Evolutionary conservation across 163 green algal genomes (phyloP).

Genomic region (Chlamydomonas reinhardtii): DNA sequence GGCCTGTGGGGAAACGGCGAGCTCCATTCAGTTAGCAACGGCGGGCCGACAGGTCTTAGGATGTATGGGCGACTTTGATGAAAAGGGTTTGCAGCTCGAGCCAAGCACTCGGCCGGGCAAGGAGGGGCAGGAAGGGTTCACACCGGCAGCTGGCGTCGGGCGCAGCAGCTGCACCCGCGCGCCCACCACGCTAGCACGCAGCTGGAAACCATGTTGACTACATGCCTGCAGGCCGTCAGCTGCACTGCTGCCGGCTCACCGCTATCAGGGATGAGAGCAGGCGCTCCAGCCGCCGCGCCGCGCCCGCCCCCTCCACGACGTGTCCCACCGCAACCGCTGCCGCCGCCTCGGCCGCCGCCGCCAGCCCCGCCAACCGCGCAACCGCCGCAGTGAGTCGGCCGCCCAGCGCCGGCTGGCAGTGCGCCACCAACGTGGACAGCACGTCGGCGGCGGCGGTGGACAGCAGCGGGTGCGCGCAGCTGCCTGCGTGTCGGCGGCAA

Average conservation of each 20-base stretch:
- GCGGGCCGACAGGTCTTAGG: too few relatives aligned
- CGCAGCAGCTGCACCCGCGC: too few relatives aligned
- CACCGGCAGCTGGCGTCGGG: too few relatives aligned
- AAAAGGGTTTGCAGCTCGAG: too few relatives aligned
- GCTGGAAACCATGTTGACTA: too few relatives aligned
- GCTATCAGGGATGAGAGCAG: background rate
- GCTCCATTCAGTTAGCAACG: too few relatives aligned
- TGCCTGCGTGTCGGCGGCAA: background rate
- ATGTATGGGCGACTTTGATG: too few relatives aligned
- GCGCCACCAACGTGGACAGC: constrained; percentile 15
- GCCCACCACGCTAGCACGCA: too few relatives aligned
- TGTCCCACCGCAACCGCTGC: background rate
- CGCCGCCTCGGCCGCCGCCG: constrained; percentile 14
- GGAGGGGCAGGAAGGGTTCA: too few relatives aligned
- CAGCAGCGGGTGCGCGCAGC: constrained; percentile 33
- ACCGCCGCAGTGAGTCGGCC: background rate
- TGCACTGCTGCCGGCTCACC: too few relatives aligned
- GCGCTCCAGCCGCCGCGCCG: background rate
- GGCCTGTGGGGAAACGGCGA: constrained; percentile 12
- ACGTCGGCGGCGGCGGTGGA: constrained; percentile 1
- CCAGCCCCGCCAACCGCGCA: constrained; percentile 9
- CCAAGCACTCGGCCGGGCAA: too few relatives aligned
- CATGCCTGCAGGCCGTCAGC: too few relatives aligned
- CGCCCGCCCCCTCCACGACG: background rate
- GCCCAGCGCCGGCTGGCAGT: constrained; percentile 11